Base-by-base conservation (phyloP, 257 asterid species). In the Nicotiana attenuata region DNA sequence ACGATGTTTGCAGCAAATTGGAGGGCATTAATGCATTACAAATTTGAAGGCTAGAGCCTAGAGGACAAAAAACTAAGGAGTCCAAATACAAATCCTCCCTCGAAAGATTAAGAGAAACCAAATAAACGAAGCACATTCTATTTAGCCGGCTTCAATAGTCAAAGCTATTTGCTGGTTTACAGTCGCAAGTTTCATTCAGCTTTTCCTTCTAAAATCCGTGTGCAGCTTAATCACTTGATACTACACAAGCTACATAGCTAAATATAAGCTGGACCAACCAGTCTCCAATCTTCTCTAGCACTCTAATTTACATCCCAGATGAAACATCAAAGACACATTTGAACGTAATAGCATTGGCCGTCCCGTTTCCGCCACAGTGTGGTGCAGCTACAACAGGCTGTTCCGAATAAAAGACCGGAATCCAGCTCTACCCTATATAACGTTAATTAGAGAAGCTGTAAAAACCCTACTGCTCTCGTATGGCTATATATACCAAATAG, bases 361-460 rank as follows among this genome's bases (percentile, higher is more conserved):
- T 75, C 77, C 81, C 83, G 45, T 61, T 80, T 50, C 76, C 56
- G 69, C 82, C 35, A 64, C 80, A 80, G 80, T 31, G 65, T 35
- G 83, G 83, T 81, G 85, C 65, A 78, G 65, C 81, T 45, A 66
- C 68, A 33, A 85, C 78, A 38, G 68, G 64, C 82, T 71, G 85
- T 82, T 85, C 85, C 88, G 84, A 69, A 65, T 53, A 28, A 86
- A 86, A 86, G 82, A 69, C 80, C 87, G 81, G 87, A 84, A 67
- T 52, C 87, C 87, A 78, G 89, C 87, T 76, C 82, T 78, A 31
- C 50, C 69, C 76, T 63, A 64, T 41, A 59, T 61, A 50, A 7
- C 73, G 26, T 69, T 71, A 71, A 73, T 50, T 41, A 75, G 82
- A 77, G 85, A 76, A 80, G 85, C 83, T 76, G 79, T 83, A 82